phyloP scores from a whole-genome alignment of 2,329 filamentous ascomycete species.

The Lachnellula suecica region DNA sequence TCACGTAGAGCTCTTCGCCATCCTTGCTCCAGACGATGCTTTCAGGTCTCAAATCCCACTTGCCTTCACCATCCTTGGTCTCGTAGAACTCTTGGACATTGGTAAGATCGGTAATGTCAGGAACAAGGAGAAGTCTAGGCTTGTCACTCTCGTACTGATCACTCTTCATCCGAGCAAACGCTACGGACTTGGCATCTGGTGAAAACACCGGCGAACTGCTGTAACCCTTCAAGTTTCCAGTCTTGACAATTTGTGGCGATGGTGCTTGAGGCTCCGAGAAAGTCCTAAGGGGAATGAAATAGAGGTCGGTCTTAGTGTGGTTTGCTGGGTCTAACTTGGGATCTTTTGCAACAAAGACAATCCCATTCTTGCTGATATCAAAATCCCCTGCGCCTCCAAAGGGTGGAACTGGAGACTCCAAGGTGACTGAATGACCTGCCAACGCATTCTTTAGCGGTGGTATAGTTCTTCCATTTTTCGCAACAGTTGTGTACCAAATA shows the following conservation, averaged over 20 bases:
- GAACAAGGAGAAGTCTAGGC: conserved; percentile 63
- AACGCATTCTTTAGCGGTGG: conserved; percentile 62
- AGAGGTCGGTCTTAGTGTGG: conserved; percentile 81
- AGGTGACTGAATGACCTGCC: conserved; percentile 36
- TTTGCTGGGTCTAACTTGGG: conserved; percentile 68
- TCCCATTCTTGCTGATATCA: conserved; percentile 64
- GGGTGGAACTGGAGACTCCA: conserved; percentile 69
- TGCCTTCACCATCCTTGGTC: conserved; percentile 60
- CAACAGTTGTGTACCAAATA: conserved; percentile 70
- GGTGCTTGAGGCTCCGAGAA: conserved; percentile 55
- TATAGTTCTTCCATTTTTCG: conserved; percentile 33
- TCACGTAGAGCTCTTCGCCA: conserved; percentile 66
- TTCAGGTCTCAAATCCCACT: conserved; percentile 60
- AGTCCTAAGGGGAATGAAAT: conserved; percentile 64
- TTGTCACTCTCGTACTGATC: conserved; percentile 82
- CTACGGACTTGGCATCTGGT: conserved; percentile 66
- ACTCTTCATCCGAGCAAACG: conserved; percentile 76
- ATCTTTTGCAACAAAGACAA: conserved; percentile 63
- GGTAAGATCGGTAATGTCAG: conserved; percentile 56
- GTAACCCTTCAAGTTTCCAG: conserved; percentile 62
- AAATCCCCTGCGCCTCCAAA: conserved; percentile 83
- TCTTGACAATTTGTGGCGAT: conserved; percentile 52
- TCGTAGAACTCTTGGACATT: conserved; percentile 63
- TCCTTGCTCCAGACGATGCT: conserved; percentile 56
- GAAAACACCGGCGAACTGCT: conserved; percentile 70